Conservation (phyloP, 106 monocot species). For the Dioscorea zingiberensis region DNA sequence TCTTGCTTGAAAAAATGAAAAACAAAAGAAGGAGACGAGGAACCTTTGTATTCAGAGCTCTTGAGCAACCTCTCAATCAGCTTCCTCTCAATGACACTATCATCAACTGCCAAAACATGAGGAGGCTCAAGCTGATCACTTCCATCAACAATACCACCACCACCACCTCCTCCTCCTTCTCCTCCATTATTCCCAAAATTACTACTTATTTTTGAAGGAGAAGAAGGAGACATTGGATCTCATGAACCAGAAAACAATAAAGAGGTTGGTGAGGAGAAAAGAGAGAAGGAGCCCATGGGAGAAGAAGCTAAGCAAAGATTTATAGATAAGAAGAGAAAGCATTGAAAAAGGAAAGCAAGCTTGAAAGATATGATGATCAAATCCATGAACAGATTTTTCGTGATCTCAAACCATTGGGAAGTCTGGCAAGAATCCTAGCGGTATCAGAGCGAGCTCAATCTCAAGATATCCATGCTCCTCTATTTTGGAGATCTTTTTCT, state of each 20-base stretch:
- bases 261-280: neutral
- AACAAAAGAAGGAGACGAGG: neutral
- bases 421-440: neutral
- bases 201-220: neutral
- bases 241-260: neutral
- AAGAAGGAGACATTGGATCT: no score
- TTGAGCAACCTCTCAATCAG: slow-evolving; percentile 3
- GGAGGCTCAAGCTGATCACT: no score
- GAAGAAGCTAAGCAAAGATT: neutral
- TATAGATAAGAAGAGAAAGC: neutral
- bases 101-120: slow-evolving; percentile 3
- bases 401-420: neutral
- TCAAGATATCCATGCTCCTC: no score
- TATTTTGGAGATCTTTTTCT: no score
- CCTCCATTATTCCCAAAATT: neutral
- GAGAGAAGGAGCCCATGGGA: neutral
- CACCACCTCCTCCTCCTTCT: neutral
- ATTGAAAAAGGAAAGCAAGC: neutral
- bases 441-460: no score
- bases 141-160: no score
- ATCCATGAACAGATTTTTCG: neutral
- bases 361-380: neutral
- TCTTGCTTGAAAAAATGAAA: no score
- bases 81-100: neutral
- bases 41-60: slow-evolving; percentile 2